These are phyloP conservation scores for Euphorbia celastroides DNA, from an alignment of 441 rosid species.

Conservation along the genomic window DNA sequence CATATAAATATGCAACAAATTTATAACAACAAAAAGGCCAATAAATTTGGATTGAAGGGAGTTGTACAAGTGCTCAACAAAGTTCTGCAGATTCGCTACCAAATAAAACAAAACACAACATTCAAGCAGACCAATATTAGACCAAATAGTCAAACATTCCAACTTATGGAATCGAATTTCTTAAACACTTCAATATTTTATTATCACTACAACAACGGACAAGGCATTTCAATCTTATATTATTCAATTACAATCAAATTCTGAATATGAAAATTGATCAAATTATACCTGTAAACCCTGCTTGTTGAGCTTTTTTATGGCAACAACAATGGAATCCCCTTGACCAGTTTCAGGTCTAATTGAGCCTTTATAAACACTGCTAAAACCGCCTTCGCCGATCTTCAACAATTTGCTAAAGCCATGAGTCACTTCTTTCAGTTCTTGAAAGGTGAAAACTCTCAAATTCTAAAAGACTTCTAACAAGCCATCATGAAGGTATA, in stretches of 20 bases:
- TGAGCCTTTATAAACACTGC: slow-evolving; percentile 61
- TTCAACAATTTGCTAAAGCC: slow-evolving; percentile 62
- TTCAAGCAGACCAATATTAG: no score
- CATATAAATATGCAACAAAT: no score
- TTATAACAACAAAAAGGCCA: no score
- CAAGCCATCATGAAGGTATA: no score
- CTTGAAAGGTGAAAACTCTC: slow-evolving; percentile 56
- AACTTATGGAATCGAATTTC: background rate
- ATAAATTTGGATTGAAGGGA: no score
- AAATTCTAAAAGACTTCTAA: no score
- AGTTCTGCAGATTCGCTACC: no score
- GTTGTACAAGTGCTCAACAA: no score
- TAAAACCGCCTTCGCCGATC: no score
- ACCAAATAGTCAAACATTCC: no score
- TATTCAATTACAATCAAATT: background rate
- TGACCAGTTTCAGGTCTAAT: slow-evolving; percentile 34
- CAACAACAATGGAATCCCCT: slow-evolving; percentile 32
- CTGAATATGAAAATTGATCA: background rate
- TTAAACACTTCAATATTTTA: background rate
- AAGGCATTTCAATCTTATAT: background rate
- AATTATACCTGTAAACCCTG: slow-evolving; percentile 47
- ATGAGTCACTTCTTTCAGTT: slow-evolving; percentile 62
- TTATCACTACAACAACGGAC: background rate
- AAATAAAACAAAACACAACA: no score
- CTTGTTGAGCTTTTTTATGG: slow-evolving; percentile 54